Base-by-base conservation (phyloP, 352 stramenopile species). In the Globisporangium emineosum region DNA sequence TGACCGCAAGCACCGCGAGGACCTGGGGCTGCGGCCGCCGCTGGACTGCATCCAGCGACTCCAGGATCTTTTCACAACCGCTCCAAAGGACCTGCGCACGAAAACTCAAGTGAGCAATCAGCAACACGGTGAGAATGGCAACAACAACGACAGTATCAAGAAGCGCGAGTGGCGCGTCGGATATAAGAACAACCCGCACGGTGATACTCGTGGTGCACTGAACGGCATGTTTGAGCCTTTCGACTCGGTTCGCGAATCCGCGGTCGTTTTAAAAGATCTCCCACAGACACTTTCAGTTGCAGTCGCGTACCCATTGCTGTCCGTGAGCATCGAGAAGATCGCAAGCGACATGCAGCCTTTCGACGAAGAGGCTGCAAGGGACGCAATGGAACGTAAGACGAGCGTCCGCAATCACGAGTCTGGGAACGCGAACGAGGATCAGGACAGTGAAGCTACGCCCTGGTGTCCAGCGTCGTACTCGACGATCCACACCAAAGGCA, bases 141-240 rank as follows among this genome's bases (percentile, higher is more conserved):
- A 32, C 29, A 32, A 5, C 33, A 37, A 37, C 13, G 43, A 6
- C 13, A 19, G 52, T 15, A n/a, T n/a, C 25, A 29, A 45, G 29
- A 68, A 76, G 67, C 3, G 62, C 0, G 74, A 77, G 30, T 87
- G 76, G 79, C 72, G 76, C 7, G 60, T 87, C 6, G 77, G 79
- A 5, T 84, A 86, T 62, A 68, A 59, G 29, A 89, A 89, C 51
- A 72, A 71, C 29, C 55, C 71, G 19, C 68, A 75, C 25, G 62
- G 49, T 0, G 29, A 30, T 2, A 55, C 64, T 4, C 43, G 70
- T 43, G 68, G 66, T n/a, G 62, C 70, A 5, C 58, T 82, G n/a
- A 66, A 67, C 21, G 69, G 73, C n/a, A 67, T 75, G 33, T 88
- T 88, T 64, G 75, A 88, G 33, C 79, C 81, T 21, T 75, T 51